A percentile compares a stretch with the other conserved stretches of the same genome.
phyloP scores from a whole-genome alignment of 352 stramenopile species.

The Phytophthora constricta region DNA sequence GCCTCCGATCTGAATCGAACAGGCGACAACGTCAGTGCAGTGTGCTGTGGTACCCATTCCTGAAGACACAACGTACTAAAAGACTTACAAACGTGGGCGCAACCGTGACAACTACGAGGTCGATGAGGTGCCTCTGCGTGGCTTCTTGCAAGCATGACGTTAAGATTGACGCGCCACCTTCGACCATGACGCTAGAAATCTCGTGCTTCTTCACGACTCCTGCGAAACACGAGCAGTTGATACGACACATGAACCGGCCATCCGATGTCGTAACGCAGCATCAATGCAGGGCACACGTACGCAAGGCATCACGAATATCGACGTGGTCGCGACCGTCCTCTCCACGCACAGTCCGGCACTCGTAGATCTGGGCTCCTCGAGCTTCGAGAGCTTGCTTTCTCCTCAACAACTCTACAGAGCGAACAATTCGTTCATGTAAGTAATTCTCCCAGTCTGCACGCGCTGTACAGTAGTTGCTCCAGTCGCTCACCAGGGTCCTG shows the following conservation, averaged over 20 bases:
- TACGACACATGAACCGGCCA: too few relatives aligned
- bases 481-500: conserved; percentile 31
- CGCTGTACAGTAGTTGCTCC: neutral
- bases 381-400: conserved; percentile 49
- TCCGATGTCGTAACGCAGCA: neutral
- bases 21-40: conserved; percentile 2
- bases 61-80: neutral
- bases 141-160: conserved; percentile 65
- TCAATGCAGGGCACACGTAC: conserved; percentile 36
- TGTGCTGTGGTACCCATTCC: neutral
- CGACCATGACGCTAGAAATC: conserved; percentile 80
- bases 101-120: conserved; percentile 79
- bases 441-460: too few relatives aligned
- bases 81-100: conserved; percentile 79
- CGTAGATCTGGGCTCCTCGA: conserved; percentile 52
- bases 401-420: conserved; percentile 39
- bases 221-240: too few relatives aligned
- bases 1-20: conserved; percentile 56
- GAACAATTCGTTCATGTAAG: conserved; percentile 11
- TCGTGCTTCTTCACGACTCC: conserved; percentile 45
- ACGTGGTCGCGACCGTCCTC: conserved; percentile 40
- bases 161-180: conserved; percentile 81
- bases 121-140: conserved; percentile 50
- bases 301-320: conserved; percentile 64
- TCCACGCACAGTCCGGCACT: conserved; percentile 35